Base-by-base conservation (phyloP, 768 basidiomycete genomes). In the Hortiboletus campestris region DNA sequence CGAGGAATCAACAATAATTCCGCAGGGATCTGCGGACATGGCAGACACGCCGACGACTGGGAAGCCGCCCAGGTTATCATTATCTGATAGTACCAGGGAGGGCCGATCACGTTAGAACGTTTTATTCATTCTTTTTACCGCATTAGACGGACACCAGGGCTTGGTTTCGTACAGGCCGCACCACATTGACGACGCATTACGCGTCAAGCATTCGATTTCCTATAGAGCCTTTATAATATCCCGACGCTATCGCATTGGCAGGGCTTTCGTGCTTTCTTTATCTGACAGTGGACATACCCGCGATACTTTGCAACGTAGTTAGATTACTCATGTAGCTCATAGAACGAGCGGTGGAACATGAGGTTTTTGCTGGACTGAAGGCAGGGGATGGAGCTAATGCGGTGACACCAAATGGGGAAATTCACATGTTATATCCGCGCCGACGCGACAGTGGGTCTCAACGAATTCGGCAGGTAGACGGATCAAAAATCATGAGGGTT, bases 391-490 rank as follows among this genome's bases (percentile, higher is more conserved):
- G 54, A 55, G 63, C 50, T 70, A 63, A 49, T 38, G 68, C 62
- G 68, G 65, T 35, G 34, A 16, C 10, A 11, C 59, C 44, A 35
- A 57, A 62, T 41, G 12, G 3, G 53, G 57, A 4, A 59, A 73
- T 72, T 71, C 70, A 71, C 70, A 60, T 71, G 70, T 63, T 62
- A 69, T 60, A 52, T 59, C 68, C 60, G 60, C 51, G 32, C 46
- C 19, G 40, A 16, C 29, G 11, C 25, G 46, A 39, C 14, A 11
- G 13, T 44, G n/a, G 25, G 43, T 49, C 16, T 38, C 43, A 34
- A 29, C 49, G 36, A 40, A 46, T 55, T 38, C 39, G 49, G 56
- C 43, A 55, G 14, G 58, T 36, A 55, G 19, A 42, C 25, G 28
- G 46, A 45, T 38, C 40, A 20, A 46, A 25, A 59, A 63, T 67